Evolutionary conservation across 345 rosid genomes (phyloP).

Genomic region (Schrenkiella parvula): DNA sequence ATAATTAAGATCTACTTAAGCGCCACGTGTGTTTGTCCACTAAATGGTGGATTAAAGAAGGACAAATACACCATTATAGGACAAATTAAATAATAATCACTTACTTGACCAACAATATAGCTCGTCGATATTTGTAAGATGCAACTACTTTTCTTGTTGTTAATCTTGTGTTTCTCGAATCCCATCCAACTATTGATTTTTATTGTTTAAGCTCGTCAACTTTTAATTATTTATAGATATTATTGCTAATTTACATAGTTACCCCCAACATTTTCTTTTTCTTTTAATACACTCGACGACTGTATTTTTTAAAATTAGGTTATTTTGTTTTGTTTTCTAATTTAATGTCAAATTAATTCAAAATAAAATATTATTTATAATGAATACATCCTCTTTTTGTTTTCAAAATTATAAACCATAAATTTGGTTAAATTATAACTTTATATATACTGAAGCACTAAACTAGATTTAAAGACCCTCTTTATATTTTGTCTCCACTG

Average conservation of each 20-base stretch:
- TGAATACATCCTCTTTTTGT: no score
- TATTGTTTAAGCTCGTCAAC: conserved; percentile 6
- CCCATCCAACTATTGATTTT: conserved; percentile 10
- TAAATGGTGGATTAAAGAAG: not conserved
- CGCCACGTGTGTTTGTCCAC: conserved; percentile 26
- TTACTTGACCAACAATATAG: not conserved
- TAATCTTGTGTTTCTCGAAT: conserved; percentile 3
- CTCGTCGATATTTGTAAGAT: conserved; percentile 9
- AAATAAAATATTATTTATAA: no score
- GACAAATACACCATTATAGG: not conserved
- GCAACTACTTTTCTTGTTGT: conserved; percentile 37
- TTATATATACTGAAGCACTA: no score
- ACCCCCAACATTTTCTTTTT: not conserved
- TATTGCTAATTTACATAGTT: not conserved
- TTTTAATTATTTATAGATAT: not conserved
- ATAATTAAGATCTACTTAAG: conserved; percentile 21
- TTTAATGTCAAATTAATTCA: no score
- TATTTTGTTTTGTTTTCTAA: no score
- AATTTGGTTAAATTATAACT: no score
- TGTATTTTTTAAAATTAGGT: no score
- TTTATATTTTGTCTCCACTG: no score
- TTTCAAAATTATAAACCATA: no score
- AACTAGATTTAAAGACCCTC: no score
- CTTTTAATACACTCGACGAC: no score
- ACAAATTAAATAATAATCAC: conserved; percentile 2